Conservation (phyloP, 169 alveolate species). For the Nephromyces sp. region DNA sequence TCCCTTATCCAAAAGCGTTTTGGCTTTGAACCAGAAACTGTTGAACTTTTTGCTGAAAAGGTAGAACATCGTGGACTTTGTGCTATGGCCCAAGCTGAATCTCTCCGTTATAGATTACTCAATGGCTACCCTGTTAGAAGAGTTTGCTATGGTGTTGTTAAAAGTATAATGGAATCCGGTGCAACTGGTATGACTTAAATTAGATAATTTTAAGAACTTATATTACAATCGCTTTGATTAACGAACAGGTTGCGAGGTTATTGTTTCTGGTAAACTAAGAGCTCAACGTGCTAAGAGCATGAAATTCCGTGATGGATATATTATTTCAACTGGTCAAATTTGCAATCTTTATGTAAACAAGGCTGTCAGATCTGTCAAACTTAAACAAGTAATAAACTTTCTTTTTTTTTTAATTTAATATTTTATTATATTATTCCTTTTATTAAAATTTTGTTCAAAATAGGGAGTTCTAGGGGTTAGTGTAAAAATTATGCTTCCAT, state of each 20-base stretch:
- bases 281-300: constrained; percentile 99
- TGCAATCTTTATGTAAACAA: constrained; percentile 86
- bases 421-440: neutral
- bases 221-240: neutral
- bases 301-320: constrained; percentile 85
- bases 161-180: constrained; percentile 93
- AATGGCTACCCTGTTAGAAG: constrained; percentile 97
- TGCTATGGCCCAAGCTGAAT: constrained; percentile 99
- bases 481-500: constrained; percentile 92
- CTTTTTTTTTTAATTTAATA: neutral
- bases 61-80: constrained; percentile 91
- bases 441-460: neutral
- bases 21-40: constrained; percentile 85
- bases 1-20: constrained; percentile 95
- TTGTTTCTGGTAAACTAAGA: constrained; percentile 97
- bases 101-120: constrained; percentile 91
- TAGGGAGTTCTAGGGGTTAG: constrained; percentile 86
- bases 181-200: constrained; percentile 70
- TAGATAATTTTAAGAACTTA: neutral
- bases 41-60: constrained; percentile 90
- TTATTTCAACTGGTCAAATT: constrained; percentile 99
- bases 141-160: constrained; percentile 94
- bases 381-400: constrained; percentile 71
- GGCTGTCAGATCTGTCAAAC: constrained; percentile 95
- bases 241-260: constrained; percentile 89